These are phyloP conservation scores for Panicum virgatum DNA, from an alignment of 202 grass and related monocot genomes.

Conservation along the genomic window DNA sequence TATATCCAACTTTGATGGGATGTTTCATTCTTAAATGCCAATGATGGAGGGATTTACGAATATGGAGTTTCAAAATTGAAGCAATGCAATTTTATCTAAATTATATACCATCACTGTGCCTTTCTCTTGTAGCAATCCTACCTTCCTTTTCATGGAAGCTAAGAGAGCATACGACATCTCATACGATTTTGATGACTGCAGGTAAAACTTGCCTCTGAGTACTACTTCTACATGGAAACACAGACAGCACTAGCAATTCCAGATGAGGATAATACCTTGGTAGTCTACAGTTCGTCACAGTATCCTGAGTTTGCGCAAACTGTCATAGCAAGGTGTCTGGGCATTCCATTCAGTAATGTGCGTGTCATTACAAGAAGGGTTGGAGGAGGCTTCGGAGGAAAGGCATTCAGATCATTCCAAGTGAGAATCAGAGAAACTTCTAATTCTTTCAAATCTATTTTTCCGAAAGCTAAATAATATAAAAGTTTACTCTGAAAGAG, in stretches of 20 bases:
- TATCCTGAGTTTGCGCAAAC: slow-evolving; percentile 53
- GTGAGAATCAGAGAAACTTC: slow-evolving; percentile 37
- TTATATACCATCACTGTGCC: neutral
- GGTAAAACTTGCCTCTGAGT: slow-evolving; percentile 80
- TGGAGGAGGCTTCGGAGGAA: slow-evolving; percentile 85
- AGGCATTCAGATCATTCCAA: slow-evolving; percentile 50
- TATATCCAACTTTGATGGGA: neutral
- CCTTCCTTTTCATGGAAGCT: neutral
- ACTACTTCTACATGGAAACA: slow-evolving; percentile 90
- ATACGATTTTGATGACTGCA: slow-evolving; percentile 33
- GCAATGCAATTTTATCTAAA: neutral
- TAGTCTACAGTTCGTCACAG: slow-evolving; percentile 72
- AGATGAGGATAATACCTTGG: slow-evolving; percentile 79
- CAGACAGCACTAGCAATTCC: slow-evolving; percentile 75
- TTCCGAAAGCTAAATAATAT: neutral
- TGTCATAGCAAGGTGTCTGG: slow-evolving; percentile 64
- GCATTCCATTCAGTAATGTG: slow-evolving; percentile 70
- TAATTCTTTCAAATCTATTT: slow-evolving; percentile 6
- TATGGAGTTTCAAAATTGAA: neutral
- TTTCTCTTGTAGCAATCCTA: neutral
- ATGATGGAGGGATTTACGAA: neutral
- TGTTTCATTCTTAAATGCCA: neutral
- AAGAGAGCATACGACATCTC: neutral
- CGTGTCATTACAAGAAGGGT: slow-evolving; percentile 85
- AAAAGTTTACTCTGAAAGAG: neutral